Base-by-base conservation (phyloP, 2,329 filamentous ascomycete genomes). In the Monilinia vaccinii-corymbosi region DNA sequence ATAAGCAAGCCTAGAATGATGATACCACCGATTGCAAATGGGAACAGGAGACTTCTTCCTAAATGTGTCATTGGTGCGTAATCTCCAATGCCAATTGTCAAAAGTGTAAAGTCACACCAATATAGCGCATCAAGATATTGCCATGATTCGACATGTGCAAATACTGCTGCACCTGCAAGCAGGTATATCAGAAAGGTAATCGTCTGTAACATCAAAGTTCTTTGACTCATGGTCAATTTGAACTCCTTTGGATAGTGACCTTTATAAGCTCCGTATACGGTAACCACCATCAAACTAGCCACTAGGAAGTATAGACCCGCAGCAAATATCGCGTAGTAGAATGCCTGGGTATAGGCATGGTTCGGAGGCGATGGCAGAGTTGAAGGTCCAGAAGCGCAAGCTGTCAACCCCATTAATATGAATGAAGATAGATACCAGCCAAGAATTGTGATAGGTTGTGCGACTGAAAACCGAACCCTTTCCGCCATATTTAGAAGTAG, bases 121-220 rank as follows among this genome's bases (percentile, higher is more conserved):
- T 91, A 92, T 1, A 92, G 76, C 3, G 84, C 83, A 67, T 97
- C 89, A 1, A 89, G 82, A 69, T 87, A 96, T 23, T 78, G 76
- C 85, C 91, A 94, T 4, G 75, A 79, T 63, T 96, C 87, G 3
- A 94, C 79, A 1, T 76, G 77, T 7, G 84, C 83, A 69, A 94
- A 96, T 0, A 96, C 75, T 0, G 86, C 81, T 0, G 87, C 90
- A 0, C 92, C 92, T 2, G 91, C 74, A 0, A 89, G 84, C 0
- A 97, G 76, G 77, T 94, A 96, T 51, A 89, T 75, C 56, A 96
- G 85, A 70, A 95, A 89, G 59, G 88, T 77, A 73, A 95, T 95
- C 1, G 91, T 96, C 73, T 97, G 92, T 32, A 96, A 75, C 78
- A 97, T 96, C 25, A 97, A 76, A 0, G 90, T 96, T 11, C 92